Conservation (phyloP, 2,329 filamentous ascomycete species). For the Westerdykella sp. region DNA sequence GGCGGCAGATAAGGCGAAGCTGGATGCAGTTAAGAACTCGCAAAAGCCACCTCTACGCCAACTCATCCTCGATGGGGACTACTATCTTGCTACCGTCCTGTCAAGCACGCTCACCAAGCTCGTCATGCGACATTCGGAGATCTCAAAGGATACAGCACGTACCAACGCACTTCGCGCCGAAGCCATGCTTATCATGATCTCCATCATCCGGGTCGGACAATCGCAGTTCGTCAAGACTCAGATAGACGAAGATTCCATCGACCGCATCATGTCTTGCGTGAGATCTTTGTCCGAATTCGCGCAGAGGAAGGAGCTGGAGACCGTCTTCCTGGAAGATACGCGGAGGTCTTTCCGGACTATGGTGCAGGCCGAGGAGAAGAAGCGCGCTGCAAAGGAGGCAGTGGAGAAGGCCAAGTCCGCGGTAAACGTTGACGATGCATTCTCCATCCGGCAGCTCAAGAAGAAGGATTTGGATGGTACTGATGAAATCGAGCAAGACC, state of each 20-base stretch:
- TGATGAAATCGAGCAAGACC: constrained; percentile 81
- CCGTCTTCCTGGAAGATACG: constrained; percentile 89
- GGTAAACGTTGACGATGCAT: constrained; percentile 91
- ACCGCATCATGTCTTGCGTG: constrained; percentile 96
- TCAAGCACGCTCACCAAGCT: constrained; percentile 94
- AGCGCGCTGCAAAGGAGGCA: constrained; percentile 90
- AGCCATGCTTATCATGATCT: constrained; percentile 99
- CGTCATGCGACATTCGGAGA: constrained; percentile 94
- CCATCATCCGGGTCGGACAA: constrained; percentile 93
- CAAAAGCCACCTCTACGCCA: constrained; percentile 93
- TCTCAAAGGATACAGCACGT: constrained; percentile 75
- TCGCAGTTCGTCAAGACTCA: constrained; percentile 98
- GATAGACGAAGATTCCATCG: constrained; percentile 97
- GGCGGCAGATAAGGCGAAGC: constrained; percentile 78
- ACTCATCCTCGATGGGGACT: constrained; percentile 93
- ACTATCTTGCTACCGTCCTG: constrained; percentile 91
- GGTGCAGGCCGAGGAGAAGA: constrained; percentile 97
- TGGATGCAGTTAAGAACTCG: constrained; percentile 94
- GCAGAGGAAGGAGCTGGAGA: constrained; percentile 83
- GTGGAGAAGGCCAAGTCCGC: constrained; percentile 89
- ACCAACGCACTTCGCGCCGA: constrained; percentile 93
- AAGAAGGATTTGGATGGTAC: constrained; percentile 76
- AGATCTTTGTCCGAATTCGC: constrained; percentile 85
- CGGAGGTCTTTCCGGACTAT: constrained; percentile 93
- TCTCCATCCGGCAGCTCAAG: constrained; percentile 84